Base-by-base conservation (phyloP, 306 rosid species). In the Citrullus mucosospermus region DNA sequence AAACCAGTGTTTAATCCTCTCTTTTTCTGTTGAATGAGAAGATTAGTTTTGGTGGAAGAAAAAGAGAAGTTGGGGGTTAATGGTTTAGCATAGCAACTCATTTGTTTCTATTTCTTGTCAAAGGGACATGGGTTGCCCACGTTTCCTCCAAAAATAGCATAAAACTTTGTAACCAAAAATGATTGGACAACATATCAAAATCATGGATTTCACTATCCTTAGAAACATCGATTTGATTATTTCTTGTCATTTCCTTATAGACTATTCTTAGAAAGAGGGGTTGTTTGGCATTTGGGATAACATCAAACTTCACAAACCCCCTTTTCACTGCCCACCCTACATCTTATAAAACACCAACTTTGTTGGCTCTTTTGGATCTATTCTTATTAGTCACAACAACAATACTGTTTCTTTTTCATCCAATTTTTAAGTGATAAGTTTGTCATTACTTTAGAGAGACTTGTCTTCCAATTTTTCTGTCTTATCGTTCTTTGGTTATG, bases 331-430 rank as follows among this genome's bases (percentile, higher is more conserved):
- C 32, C 41, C 78, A 46, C 22, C 14, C 20, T 6, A 15, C 53
- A 6, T 16, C 28, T 16, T 1, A 65, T 17, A 67, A 69, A 43
- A n/a, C 32, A 20, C 10, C 20, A 43, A 43, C 81, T 82, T 87
- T 86, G 84, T 82, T 81, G 86, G 84, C 83, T 78, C 74, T 83
- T 89, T 90, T 88, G 96, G 96, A 87, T 72, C 87, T 81, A 86
- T 81, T 90, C 83, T 78, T 14, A 22, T 46, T 46, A 61, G 88
- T 90, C 89, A 83, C 88, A 86, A 81, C 93, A 86, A 81, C 93
- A 59, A n/a, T 14, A 32, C 10, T 62, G 69, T 62, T 4, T 43
- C 12, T 20, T 43, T 16, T 68, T 43, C 5, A 0, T 9, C n/a
- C 34, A 32, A 5, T 39, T 63, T 36, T 36, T 8, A 36, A 16